A percentile compares a stretch with the other conserved stretches of the same genome.
Evolutionary conservation across 352 stramenopile species (phyloP).

Genomic region (Globisporangium abappressorium): DNA sequence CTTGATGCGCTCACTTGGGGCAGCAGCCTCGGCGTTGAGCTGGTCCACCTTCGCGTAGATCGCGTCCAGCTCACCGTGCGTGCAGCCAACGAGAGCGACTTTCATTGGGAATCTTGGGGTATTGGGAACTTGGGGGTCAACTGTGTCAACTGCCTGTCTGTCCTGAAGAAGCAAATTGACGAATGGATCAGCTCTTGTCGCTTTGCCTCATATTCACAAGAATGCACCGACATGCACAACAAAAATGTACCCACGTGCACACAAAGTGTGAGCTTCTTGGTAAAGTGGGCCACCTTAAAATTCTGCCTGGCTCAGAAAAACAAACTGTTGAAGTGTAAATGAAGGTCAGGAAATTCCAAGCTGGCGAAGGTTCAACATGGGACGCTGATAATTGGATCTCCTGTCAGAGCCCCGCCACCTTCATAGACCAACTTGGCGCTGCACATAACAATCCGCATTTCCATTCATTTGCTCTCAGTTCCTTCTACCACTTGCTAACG

Average conservation of each 20-base stretch:
- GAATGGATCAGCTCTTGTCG: conserved; percentile 9
- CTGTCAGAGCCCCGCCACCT: neutral
- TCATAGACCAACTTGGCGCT: neutral
- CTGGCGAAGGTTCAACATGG: neutral
- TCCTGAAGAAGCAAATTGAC: neutral
- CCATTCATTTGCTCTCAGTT: neutral
- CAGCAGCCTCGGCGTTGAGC: conserved; percentile 30
- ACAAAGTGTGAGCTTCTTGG: neutral
- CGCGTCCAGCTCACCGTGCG: conserved; percentile 91
- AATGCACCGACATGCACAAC: neutral
- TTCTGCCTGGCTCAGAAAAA: neutral
- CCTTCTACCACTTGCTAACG: neutral
- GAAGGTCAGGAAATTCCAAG: neutral
- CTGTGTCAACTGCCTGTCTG: neutral
- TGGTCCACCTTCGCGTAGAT: conserved; percentile 89
- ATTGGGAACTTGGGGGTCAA: neutral
- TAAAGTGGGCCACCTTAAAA: too few relatives aligned
- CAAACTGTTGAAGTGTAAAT: neutral
- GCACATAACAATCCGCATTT: neutral
- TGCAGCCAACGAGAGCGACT: conserved; percentile 91
- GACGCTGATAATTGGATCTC: neutral
- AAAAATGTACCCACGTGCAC: neutral
- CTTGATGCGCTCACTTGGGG: conserved; percentile 60
- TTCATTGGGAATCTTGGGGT: conserved; percentile 10
- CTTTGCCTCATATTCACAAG: neutral